phyloP scores from a whole-genome alignment of 192 early-diverging fungal genomes.

The Geranomyces variabilis region DNA sequence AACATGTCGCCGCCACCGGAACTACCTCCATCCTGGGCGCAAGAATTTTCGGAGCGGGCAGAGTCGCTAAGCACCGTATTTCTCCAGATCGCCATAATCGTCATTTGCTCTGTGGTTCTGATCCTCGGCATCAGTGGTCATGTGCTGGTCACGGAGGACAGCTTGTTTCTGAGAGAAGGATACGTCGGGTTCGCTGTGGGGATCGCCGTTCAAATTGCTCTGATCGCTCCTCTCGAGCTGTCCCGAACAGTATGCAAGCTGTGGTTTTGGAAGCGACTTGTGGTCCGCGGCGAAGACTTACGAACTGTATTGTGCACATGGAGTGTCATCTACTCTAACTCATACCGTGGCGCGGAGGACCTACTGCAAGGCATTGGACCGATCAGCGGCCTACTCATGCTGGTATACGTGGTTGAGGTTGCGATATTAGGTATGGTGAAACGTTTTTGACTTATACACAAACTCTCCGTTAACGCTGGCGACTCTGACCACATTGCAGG shows the following conservation, averaged over 20 bases:
- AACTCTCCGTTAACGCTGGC: too few relatives aligned
- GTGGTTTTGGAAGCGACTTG: constrained; percentile 10
- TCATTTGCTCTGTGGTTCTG: neutral
- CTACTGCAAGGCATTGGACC: neutral
- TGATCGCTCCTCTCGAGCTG: constrained; percentile 9
- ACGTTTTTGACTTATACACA: too few relatives aligned
- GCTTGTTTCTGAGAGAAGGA: neutral
- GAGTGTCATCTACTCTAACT: constrained; percentile 20
- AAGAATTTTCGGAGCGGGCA: too few relatives aligned
- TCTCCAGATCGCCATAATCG: neutral
- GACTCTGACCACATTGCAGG: too few relatives aligned
- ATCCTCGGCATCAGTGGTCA: neutral
- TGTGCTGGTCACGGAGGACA: neutral
- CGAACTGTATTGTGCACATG: neutral
- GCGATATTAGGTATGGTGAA: neutral
- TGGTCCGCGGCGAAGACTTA: neutral
- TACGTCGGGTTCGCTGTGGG: neutral
- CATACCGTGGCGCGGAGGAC: constrained; percentile 19
- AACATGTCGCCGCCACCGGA: too few relatives aligned
- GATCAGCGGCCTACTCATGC: neutral
- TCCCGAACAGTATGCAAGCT: neutral
- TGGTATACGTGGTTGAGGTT: constrained; percentile 7
- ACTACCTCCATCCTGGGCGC: too few relatives aligned
- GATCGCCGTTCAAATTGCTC: constrained; percentile 3
- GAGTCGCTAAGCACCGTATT: too few relatives aligned